Conservation (phyloP, 2,329 filamentous ascomycete species). For the Chalara sp. region DNA sequence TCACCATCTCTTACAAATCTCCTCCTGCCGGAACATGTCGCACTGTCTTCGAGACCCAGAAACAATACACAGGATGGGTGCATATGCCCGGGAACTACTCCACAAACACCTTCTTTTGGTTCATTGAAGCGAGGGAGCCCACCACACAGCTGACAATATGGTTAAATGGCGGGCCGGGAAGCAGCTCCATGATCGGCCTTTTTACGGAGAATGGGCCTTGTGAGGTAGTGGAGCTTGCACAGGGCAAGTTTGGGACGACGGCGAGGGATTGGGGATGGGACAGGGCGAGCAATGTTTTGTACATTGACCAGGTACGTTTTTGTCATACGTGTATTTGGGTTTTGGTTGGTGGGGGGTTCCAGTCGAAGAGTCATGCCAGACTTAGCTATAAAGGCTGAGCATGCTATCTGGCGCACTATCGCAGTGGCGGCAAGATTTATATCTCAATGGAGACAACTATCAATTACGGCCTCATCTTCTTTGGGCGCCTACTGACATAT, state of each 20-base stretch:
- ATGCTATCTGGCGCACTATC: too few species aligned
- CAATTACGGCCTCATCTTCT: too few species aligned
- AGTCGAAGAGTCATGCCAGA: too few species aligned
- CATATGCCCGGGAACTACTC: slow-evolving; percentile 48
- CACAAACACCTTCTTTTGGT: slow-evolving; percentile 44
- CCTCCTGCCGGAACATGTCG: slow-evolving; percentile 54
- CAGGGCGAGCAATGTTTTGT: slow-evolving; percentile 47
- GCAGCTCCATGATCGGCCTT: slow-evolving; percentile 57
- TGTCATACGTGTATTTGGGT: too few species aligned
- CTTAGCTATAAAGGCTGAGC: too few species aligned
- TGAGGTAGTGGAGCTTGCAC: slow-evolving; percentile 40
- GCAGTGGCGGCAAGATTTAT: too few species aligned
- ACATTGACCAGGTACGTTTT: slow-evolving; percentile 40
- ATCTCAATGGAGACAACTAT: too few species aligned
- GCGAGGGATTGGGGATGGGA: slow-evolving; percentile 62
- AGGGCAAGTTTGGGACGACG: slow-evolving; percentile 45
- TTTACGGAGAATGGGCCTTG: slow-evolving; percentile 54
- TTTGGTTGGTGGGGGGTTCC: too few species aligned
- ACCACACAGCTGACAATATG: slow-evolving; percentile 51
- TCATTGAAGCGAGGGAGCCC: slow-evolving; percentile 37
- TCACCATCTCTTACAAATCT: slow-evolving; percentile 63
- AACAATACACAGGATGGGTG: slow-evolving; percentile 67
- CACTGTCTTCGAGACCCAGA: slow-evolving; percentile 57
- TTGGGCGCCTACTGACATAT: slow-evolving; percentile 21
- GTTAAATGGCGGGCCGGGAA: slow-evolving; percentile 62